phyloP scores from a whole-genome alignment of 2,329 filamentous ascomycete species.

The Nigrospora osmanthi region DNA sequence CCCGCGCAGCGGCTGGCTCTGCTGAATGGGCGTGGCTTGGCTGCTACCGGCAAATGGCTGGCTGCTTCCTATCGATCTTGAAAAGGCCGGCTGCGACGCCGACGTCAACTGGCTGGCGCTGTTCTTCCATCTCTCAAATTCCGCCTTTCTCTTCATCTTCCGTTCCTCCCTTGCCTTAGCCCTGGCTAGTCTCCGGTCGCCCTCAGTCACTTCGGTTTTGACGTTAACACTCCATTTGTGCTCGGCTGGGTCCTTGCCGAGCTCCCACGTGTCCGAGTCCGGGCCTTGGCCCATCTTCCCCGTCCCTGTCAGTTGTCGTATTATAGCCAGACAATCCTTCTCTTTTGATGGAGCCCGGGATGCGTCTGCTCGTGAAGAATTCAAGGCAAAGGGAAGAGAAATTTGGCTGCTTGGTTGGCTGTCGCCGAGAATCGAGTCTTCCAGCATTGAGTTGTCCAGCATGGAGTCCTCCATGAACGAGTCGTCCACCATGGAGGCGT shows the following conservation, averaged over 20 bases:
- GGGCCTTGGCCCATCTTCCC: slow-evolving; percentile 15
- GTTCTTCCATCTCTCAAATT: slow-evolving; percentile 15
- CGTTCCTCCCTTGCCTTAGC: slow-evolving; percentile 16
- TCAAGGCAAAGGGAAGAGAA: slow-evolving; percentile 9
- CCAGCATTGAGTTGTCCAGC: slow-evolving; percentile 2
- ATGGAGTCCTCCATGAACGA: too few species aligned
- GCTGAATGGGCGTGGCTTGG: slow-evolving; percentile 8
- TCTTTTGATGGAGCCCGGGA: too few species aligned
- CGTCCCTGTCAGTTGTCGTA: slow-evolving; percentile 16
- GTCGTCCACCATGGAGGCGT: neutral
- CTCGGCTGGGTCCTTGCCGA: slow-evolving; percentile 12
- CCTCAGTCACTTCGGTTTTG: slow-evolving; percentile 14
- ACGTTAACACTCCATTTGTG: slow-evolving; percentile 21
- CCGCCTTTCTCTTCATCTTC: slow-evolving; percentile 20
- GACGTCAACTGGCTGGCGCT: slow-evolving; percentile 14
- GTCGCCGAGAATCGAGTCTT: slow-evolving; percentile 12
- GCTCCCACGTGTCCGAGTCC: slow-evolving; percentile 16
- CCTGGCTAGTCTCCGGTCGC: slow-evolving; percentile 15
- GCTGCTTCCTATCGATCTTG: slow-evolving; percentile 7
- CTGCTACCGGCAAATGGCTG: slow-evolving; percentile 7
- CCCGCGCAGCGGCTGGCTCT: slow-evolving; percentile 5
- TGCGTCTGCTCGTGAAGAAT: slow-evolving; percentile 8
- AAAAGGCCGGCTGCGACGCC: slow-evolving; percentile 14
- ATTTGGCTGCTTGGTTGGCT: slow-evolving; percentile 15
- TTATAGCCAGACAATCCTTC: too few species aligned